Evolutionary conservation across 169 alveolate genomes (phyloP).

Genomic region (Plasmodium vivax): DNA sequence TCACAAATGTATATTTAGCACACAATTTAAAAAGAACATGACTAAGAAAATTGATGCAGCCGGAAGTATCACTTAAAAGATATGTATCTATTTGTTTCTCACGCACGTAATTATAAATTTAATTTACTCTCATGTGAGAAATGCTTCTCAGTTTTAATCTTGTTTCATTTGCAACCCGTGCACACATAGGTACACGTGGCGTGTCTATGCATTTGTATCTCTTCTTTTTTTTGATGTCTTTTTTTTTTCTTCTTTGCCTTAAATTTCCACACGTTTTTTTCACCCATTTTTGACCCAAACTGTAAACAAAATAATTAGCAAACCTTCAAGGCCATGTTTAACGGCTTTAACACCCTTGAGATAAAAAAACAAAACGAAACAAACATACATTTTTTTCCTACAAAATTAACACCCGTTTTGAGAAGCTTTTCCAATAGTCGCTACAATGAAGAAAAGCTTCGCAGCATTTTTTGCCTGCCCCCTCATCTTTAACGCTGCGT

Average conservation of each 20-base stretch:
- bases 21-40: conserved; percentile 2
- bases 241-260: not conserved
- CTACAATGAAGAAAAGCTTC: conserved; percentile 26
- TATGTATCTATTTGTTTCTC: conserved; percentile 1
- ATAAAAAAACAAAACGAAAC: not conserved
- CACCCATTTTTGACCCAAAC: not conserved
- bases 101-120: not conserved
- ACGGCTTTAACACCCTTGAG: not conserved
- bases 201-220: not conserved
- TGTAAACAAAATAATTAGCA: not conserved
- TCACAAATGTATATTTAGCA: not conserved
- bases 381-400: not conserved
- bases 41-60: not conserved
- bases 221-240: not conserved
- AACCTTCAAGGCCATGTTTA: not conserved
- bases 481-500: not conserved
- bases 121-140: not conserved
- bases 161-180: not conserved
- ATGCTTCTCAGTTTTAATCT: conserved; percentile 1
- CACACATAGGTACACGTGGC: not conserved
- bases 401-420: not conserved
- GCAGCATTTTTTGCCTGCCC: not conserved
- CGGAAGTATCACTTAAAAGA: not conserved
- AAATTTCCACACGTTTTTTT: not conserved
- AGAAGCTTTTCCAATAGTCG: not conserved